Percentiles rank a stretch among this genome's conserved stretches.
Conservation (phyloP, 768 basidiomycete genomes). For the Boletus rubescentipes region DNA sequence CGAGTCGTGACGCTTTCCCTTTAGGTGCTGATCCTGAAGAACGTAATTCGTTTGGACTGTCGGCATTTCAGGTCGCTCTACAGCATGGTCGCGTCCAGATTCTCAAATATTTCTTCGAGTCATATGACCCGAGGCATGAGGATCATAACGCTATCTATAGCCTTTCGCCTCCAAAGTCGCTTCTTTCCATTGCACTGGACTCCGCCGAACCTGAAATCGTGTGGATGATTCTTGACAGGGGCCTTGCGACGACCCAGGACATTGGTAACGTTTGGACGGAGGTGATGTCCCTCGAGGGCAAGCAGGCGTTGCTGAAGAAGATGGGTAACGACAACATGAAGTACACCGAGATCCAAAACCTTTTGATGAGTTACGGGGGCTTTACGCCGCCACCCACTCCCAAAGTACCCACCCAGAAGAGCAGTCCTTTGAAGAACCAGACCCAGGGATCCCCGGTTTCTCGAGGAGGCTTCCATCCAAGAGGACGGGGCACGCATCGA, state of each 20-base stretch:
- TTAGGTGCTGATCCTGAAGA: conserved; percentile 75
- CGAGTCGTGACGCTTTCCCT: conserved; percentile 18
- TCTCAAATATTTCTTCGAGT: conserved; percentile 59
- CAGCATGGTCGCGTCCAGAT: conserved; percentile 51
- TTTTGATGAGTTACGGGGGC: conserved; percentile 51
- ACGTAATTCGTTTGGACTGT: conserved; percentile 53
- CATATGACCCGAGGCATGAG: conserved; percentile 52
- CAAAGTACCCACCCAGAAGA: conserved; percentile 10
- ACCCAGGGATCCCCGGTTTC: conserved; percentile 9
- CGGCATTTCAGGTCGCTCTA: conserved; percentile 68
- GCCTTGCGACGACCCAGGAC: conserved; percentile 49
- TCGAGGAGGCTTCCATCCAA: conserved; percentile 1
- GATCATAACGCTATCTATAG: conserved; percentile 53
- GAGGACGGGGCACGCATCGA: conserved; percentile 15
- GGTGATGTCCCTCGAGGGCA: conserved; percentile 40
- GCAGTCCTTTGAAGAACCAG: conserved; percentile 12
- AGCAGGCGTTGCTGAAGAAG: conserved; percentile 24
- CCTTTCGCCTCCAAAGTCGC: conserved; percentile 37
- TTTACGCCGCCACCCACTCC: conserved; percentile 47
- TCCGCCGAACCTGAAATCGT: conserved; percentile 64
- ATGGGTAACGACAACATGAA: conserved; percentile 33
- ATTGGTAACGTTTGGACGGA: conserved; percentile 52
- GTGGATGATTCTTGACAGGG: conserved; percentile 60
- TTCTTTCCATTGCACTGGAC: conserved; percentile 57
- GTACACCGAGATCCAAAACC: conserved; percentile 49